Percentiles rank a stretch among this genome's conserved stretches.
These are phyloP conservation scores for Ophiocordyceps camponoti-rufipedis DNA, from an alignment of 2,329 filamentous ascomycete species.

Conservation along the genomic window DNA sequence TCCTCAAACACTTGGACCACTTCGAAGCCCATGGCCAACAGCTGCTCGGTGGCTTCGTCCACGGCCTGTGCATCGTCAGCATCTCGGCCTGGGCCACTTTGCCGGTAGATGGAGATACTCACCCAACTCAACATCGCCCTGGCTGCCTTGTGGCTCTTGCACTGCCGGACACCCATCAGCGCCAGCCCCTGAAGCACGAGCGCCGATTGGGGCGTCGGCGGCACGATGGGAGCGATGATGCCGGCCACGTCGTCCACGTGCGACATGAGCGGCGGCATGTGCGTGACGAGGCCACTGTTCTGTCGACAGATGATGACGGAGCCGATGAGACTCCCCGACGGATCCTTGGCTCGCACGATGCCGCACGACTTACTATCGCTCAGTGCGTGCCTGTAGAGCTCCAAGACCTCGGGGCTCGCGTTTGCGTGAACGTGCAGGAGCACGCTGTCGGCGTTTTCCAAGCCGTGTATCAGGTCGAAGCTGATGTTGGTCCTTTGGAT, in stretches of 20 bases:
- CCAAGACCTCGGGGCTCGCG: conserved; percentile 58
- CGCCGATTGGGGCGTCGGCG: conserved; percentile 47
- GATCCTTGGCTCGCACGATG: conserved; percentile 64
- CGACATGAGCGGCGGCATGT: conserved; percentile 50
- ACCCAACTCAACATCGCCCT: conserved; percentile 68
- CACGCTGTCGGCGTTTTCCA: conserved; percentile 56
- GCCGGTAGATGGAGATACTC: conserved; percentile 15
- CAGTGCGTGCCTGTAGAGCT: conserved; percentile 63
- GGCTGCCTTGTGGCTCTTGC: conserved; percentile 58
- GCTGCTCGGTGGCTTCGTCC: conserved; percentile 54
- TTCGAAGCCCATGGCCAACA: conserved; percentile 65
- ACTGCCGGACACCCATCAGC: conserved; percentile 64
- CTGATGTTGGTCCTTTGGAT: conserved; percentile 55
- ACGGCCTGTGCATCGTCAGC: conserved; percentile 29
- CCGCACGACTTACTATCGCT: conserved; percentile 55
- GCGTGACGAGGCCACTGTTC: conserved; percentile 47
- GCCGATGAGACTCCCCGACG: conserved; percentile 49
- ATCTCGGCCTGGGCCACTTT: not conserved
- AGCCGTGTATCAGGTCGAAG: conserved; percentile 70
- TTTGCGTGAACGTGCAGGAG: conserved; percentile 57
- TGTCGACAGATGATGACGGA: conserved; percentile 65
- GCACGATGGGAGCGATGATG: conserved; percentile 64
- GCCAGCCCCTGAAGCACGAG: conserved; percentile 61
- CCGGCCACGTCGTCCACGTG: conserved; percentile 45
- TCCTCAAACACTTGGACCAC: conserved; percentile 69